These are phyloP conservation scores for Yamadazyma scolyti DNA, from an alignment of 805 yeast species.

Conservation along the genomic window DNA sequence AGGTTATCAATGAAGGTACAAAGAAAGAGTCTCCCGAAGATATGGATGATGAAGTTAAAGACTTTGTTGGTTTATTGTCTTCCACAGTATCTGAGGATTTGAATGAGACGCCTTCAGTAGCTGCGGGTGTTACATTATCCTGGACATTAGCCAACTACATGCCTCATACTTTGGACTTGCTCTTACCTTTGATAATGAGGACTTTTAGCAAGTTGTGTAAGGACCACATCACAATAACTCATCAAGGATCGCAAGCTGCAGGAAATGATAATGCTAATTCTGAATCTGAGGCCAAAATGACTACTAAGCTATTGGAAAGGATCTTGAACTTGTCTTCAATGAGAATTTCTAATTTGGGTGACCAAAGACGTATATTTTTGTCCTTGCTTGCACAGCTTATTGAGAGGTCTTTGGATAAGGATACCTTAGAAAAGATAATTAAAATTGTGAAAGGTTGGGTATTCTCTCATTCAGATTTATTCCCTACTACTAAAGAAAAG, in stretches of 20 bases:
- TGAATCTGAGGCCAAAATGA: constrained; percentile 76
- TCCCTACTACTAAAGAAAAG: constrained; percentile 94
- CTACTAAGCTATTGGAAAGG: constrained; percentile 71
- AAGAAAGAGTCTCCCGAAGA: constrained; percentile 44
- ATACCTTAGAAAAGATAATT: constrained; percentile 69
- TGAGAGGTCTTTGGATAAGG: constrained; percentile 80
- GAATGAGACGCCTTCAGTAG: constrained; percentile 67
- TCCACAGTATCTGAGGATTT: constrained; percentile 78
- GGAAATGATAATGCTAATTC: constrained; percentile 29
- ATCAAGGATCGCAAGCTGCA: constrained; percentile 37
- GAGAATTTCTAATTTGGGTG: constrained; percentile 85
- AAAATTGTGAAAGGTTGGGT: constrained; percentile 86
- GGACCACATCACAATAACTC: constrained; percentile 72
- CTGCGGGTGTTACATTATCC: constrained; percentile 80
- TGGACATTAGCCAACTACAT: constrained; percentile 77
- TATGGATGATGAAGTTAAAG: constrained; percentile 58
- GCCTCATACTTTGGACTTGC: constrained; percentile 70
- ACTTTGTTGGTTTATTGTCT: constrained; percentile 58
- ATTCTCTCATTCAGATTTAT: constrained; percentile 73
- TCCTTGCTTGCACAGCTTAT: constrained; percentile 84
- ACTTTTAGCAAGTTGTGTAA: constrained; percentile 86
- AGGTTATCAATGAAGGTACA: constrained; percentile 53
- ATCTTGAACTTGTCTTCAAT: constrained; percentile 72
- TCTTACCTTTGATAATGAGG: constrained; percentile 75
- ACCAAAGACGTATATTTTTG: constrained; percentile 85